Evolutionary conservation across 1,284 basidiomycete genomes (phyloP), one percentile per base, ranked within the genome.

Genomic region (Grifola frondosa): DNA sequence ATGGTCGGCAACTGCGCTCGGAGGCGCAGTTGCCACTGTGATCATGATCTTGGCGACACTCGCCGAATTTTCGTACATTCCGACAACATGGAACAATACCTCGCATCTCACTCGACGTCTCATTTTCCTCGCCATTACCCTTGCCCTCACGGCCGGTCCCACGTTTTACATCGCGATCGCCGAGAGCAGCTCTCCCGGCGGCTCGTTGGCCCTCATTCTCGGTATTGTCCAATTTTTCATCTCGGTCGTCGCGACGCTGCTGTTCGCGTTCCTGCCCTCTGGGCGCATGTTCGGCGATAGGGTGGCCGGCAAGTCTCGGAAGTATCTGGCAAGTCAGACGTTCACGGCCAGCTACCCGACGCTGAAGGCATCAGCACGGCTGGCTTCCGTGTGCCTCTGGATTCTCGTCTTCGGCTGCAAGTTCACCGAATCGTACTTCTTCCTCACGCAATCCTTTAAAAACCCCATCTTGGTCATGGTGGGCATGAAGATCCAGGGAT

Each of bases 1-100:
- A 16, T 96, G 89, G 90, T 92, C 89, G 20, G 90, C 88, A 17
- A 84, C 84, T 9, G 94, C 91, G 4, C 79, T 97, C 1, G 94
- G 94, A 36, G 94, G 94, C 42, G 90, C 87, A 3, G 88, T 97
- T 34, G 84, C 94, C 2, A 88, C 91, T 0, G 59, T 90, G 44
- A 96, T 97, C 70, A 96, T 95, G 92, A 92, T 97, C 42, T 70
- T 81, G 51, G 94, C 94, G 31, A 97, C 94, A 4, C 73, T 96
- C 37, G 85, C 85, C 50, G 94, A 97, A 69, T 96, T 96, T 67
- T 87, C 88, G 33, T 97, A 96, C 71, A 94, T 97, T 62, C 94
- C 94, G 1, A 91, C 91, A 3, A 96, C 91, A 17, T 97, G 94
- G 94, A 96, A 95, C 68, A 97, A 96, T 70, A 91, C 93, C 11